A percentile compares a stretch with the other conserved stretches of the same genome.
phyloP scores from a whole-genome alignment of 805 yeast species.

The Kluyveromyces dobzhanskii region DNA sequence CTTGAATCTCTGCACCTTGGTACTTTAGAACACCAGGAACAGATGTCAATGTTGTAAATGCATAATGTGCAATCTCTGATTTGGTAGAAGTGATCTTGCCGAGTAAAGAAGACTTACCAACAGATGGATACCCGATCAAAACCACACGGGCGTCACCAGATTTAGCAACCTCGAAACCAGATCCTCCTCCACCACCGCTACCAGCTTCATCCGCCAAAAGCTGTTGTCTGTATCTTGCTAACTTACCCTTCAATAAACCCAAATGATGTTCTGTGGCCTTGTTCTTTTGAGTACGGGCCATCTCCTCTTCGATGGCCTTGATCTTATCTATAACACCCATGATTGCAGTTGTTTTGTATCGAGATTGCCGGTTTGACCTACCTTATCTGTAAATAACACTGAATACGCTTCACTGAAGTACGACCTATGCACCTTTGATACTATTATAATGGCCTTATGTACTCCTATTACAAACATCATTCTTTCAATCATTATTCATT shows the following conservation, averaged over 20 bases:
- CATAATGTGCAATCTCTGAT: constrained; percentile 90
- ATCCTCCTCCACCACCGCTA: constrained; percentile 67
- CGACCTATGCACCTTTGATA: too few species aligned
- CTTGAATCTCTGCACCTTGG: constrained; percentile 94
- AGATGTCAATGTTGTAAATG: constrained; percentile 92
- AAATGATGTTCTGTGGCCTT: constrained; percentile 97
- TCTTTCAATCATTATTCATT: too few species aligned
- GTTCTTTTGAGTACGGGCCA: constrained; percentile 91
- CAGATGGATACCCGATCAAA: constrained; percentile 94
- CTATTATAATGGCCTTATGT: too few species aligned
- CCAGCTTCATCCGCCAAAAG: constrained; percentile 80
- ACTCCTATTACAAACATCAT: too few species aligned
- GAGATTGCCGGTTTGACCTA: too few species aligned
- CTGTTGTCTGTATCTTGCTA: constrained; percentile 88
- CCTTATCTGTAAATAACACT: too few species aligned
- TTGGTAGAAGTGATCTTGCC: constrained; percentile 88
- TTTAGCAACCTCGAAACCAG: constrained; percentile 89
- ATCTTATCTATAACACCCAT: constrained; percentile 56
- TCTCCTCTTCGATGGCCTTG: constrained; percentile 83
- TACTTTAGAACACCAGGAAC: constrained; percentile 94
- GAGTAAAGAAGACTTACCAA: constrained; percentile 88
- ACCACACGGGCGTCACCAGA: constrained; percentile 96
- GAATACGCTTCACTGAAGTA: too few species aligned
- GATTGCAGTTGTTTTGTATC: too few species aligned
- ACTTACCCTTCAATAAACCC: constrained; percentile 88